phyloP scores from a whole-genome alignment of 73 alveolate genomes.

The Paramecium octaurelia region DNA sequence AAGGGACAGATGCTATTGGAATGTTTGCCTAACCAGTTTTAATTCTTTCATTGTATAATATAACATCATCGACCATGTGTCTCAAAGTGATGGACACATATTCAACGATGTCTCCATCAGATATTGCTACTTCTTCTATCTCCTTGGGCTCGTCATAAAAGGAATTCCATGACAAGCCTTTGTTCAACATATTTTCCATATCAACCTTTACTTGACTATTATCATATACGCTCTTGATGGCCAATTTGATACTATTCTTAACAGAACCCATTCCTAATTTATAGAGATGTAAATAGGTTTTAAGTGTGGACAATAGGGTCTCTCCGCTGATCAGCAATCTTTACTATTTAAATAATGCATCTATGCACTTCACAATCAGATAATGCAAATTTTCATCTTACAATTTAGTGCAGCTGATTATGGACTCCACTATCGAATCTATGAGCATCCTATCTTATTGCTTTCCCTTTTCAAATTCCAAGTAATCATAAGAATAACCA shows the following conservation, averaged over 20 bases:
- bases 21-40: background rate
- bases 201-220: background rate
- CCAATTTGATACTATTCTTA: background rate
- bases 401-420: constrained; percentile 71
- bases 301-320: background rate
- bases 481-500: constrained; percentile 79
- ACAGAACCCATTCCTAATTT: constrained; percentile 13
- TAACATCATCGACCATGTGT: constrained; percentile 58
- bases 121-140: constrained; percentile 42
- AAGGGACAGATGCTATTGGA: constrained; percentile 56
- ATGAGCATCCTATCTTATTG: constrained; percentile 61
- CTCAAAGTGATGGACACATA: background rate
- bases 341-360: background rate
- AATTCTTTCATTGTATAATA: background rate
- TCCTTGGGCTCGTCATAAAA: constrained; percentile 1
- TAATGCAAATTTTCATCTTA: constrained; percentile 73
- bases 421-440: constrained; percentile 80
- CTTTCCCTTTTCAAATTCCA: background rate
- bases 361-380: background rate
- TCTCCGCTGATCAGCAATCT: background rate
- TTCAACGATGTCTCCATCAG: background rate
- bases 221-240: background rate
- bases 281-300: background rate
- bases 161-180: constrained; percentile 25
- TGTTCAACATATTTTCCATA: background rate